Base-by-base conservation (phyloP, 768 basidiomycete genomes). In the Guyanaporus albipodus region DNA sequence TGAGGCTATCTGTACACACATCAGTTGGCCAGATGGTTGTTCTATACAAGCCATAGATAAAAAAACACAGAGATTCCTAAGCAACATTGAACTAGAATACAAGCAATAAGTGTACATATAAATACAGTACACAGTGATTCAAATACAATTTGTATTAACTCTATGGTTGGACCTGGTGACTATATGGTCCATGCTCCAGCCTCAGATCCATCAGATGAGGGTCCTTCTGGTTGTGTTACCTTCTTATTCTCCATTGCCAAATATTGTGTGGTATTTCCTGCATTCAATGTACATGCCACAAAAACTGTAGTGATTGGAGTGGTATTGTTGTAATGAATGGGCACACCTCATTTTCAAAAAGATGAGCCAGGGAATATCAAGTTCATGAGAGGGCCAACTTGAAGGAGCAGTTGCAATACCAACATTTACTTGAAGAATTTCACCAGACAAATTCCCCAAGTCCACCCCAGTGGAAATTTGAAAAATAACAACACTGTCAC, bases 271-370 rank as follows among this genome's bases (percentile, higher is more conserved):
- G 29, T 6, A 3, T 31, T 15, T 29, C 14, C 29, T 23, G 44
- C n/a, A 38, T 34, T 23, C 6, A 53, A 12, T 17, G 35, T 42
- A 7, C 53, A 54, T 48, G 39, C 50, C 10, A 45, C 39, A 45
- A 42, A 54, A 36, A 35, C 42, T 2, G 39, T 8, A 18, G 32
- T 39, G 18, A 5, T 24, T 31, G 46, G 19, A 15, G 39, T 8
- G 14, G 6, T 18, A 9, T 19, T 4, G 0, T 21, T n/a, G 23
- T 6, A 1, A 22, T 15, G 3, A n/a, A 7, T 3, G 15, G 6
- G 1, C 6, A 3, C 0, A 22, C 4, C 19, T 15, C 0, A 12
- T 37, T 37, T 37, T 23, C 36, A 23, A n/a, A 37, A 22, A 35
- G 6, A 7, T 14, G n/a, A 23, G 14, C n/a, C 2, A 37, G 23